A percentile compares a stretch with the other conserved stretches of the same genome.
Evolutionary conservation across 2,329 filamentous ascomycete species (phyloP).

Genomic region (Talaromyces rugulosus): DNA sequence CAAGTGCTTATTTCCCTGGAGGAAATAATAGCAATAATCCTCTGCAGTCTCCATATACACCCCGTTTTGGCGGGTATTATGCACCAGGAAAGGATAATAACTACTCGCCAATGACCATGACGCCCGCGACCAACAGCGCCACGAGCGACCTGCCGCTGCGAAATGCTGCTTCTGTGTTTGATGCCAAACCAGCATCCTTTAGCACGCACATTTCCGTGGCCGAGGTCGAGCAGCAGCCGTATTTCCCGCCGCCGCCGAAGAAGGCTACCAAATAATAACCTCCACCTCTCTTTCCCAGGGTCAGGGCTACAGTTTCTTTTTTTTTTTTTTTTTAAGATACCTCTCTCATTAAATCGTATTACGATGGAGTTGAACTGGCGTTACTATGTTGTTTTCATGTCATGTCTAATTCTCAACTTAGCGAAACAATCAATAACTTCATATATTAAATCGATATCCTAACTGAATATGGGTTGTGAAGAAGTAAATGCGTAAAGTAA

Average conservation of each 20-base stretch:
- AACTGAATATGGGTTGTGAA: no score
- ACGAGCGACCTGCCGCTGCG: slow-evolving; percentile 37
- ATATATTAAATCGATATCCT: not conserved
- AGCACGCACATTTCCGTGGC: slow-evolving; percentile 7
- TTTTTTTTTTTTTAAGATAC: not conserved
- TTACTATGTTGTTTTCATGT: not conserved
- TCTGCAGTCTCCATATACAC: not conserved
- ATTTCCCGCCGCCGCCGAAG: slow-evolving; percentile 43
- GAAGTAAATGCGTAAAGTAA: not conserved
- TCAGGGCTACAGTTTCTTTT: not conserved
- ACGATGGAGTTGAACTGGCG: not conserved
- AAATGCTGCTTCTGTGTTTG: slow-evolving; percentile 12
- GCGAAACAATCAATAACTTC: not conserved
- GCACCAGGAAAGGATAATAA: not conserved
- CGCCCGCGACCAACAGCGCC: not conserved
- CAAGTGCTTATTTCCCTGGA: not conserved
- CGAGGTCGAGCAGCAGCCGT: slow-evolving; percentile 26
- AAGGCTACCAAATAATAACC: slow-evolving; percentile 22
- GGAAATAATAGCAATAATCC: no score
- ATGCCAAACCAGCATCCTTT: slow-evolving; percentile 4
- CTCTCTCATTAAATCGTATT: not conserved
- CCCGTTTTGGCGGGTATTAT: not conserved
- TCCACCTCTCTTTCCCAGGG: not conserved
- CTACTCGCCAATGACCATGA: not conserved
- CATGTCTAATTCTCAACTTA: not conserved